Evolutionary conservation across 495 filamentous ascomycete species (phyloP), one percentile per base, ranked within the genome.

Genomic region (Bathelium albidoporum): DNA sequence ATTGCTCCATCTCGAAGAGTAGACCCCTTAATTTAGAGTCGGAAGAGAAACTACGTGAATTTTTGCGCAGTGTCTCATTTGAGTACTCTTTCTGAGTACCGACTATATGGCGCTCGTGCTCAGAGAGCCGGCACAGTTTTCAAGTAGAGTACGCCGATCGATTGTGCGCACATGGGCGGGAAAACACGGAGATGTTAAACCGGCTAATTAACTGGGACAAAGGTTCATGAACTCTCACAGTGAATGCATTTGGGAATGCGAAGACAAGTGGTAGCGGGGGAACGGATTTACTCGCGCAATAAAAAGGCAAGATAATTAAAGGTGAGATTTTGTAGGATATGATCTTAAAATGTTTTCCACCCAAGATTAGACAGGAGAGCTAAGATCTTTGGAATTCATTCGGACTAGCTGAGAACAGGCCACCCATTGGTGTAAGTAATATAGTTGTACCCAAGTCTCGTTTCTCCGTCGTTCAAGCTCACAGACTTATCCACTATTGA

Each of bases 371-470:
- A 14, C 14, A 14, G 14, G 14, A 39, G 5, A 39, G 34, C 34
- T 39, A 14, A 39, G 34, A 39, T 39, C 14, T 39, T 14, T 39
- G 5, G 14, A 39, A 39, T 5, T 14, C n/a, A n/a, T 39, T 39
- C 18, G 43, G 43, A 1, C 49, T 55, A 55, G 49, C 49, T 55
- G 20, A 55, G 49, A 16, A 55, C 4, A 62, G 87, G 88, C 88
- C 88, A 91, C 9, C 86, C 85, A 29, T 73, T 81, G 0, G 82
- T 81, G 66, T 83, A 90, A 53, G 80, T 73, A 63, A 91, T 80
- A 10, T 69, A 70, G 61, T 89, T 90, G 81, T 83, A 86, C 3
- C 88, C 87, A 66, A 90, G 88, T 59, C 76, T 74, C 69, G 87
- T 85, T 66, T 89, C 76, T 1, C 76, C 77, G 71, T 89, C 86